Evolutionary conservation across 2,329 filamentous ascomycete species (phyloP).

Genomic region (Boeremia lycopersici): DNA sequence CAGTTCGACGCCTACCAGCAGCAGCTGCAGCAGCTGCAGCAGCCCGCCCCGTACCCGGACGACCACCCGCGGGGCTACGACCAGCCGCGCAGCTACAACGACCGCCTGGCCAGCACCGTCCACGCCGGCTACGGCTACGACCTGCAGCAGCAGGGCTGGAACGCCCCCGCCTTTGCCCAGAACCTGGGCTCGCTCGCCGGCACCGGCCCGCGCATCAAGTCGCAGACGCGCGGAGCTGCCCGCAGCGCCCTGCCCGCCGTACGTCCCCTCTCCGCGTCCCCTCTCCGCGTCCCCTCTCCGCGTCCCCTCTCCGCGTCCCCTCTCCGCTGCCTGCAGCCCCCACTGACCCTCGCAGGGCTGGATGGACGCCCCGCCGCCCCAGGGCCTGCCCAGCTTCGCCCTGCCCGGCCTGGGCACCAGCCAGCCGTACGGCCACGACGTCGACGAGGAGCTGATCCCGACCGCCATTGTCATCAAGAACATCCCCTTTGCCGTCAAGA

Average conservation of each 20-base stretch:
- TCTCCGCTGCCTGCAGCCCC: background rate
- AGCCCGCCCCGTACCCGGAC: conserved; percentile 65
- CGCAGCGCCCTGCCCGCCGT: conserved; percentile 72
- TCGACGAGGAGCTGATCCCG: conserved; percentile 88
- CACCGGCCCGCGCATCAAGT: conserved; percentile 61
- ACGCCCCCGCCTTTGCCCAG: conserved; percentile 72
- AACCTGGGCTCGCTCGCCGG: conserved; percentile 66
- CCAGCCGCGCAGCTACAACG: conserved; percentile 60
- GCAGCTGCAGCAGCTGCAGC: conserved; percentile 60
- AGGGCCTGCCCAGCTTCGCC: conserved; percentile 51
- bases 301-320: too few relatives aligned
- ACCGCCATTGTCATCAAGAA: conserved; percentile 99
- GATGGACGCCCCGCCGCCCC: conserved; percentile 57
- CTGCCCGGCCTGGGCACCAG: conserved; percentile 48
- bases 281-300: too few relatives aligned
- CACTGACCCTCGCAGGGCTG: conserved; percentile 57
- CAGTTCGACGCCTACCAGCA: conserved; percentile 76
- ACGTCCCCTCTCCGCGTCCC: too few relatives aligned
- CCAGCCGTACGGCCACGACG: conserved; percentile 55
- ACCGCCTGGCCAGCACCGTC: conserved; percentile 64
- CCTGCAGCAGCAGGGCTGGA: conserved; percentile 79
- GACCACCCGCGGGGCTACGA: conserved; percentile 40
- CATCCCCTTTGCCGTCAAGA: conserved; percentile 97
- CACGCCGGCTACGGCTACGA: conserved; percentile 71
- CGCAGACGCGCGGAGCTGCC: conserved; percentile 59